These are phyloP conservation scores for Corinectria fuckeliana DNA, from an alignment of 2,329 filamentous ascomycete species.

Conservation along the genomic window DNA sequence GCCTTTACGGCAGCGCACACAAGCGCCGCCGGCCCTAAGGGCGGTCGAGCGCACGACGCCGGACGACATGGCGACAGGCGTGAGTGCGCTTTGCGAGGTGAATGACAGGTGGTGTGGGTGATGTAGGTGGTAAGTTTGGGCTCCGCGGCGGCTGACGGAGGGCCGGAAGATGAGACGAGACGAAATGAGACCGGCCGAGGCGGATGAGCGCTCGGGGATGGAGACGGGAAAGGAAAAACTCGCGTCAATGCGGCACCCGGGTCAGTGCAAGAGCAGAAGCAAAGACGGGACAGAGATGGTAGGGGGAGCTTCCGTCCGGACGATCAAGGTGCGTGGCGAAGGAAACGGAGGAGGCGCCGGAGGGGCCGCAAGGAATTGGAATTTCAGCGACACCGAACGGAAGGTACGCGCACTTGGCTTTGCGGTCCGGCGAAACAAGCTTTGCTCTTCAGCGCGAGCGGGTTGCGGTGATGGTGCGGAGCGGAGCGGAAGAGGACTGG, in stretches of 20 bases:
- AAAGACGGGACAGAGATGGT: constrained; percentile 18
- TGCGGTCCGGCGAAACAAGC: constrained; percentile 26
- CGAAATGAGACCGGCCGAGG: constrained; percentile 18
- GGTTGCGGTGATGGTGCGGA: background rate
- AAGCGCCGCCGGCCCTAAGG: constrained; percentile 66
- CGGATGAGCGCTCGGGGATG: constrained; percentile 15
- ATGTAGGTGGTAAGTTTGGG: constrained; percentile 14
- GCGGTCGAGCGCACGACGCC: constrained; percentile 62
- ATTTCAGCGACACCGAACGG: constrained; percentile 30
- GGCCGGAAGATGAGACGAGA: constrained; percentile 11
- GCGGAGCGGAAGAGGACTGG: background rate
- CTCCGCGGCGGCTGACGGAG: constrained; percentile 3
- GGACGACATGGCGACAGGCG: constrained; percentile 49
- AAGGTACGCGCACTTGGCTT: constrained; percentile 27
- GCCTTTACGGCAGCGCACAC: constrained; percentile 68
- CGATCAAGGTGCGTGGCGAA: background rate
- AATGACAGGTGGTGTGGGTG: background rate
- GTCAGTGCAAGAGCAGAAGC: background rate
- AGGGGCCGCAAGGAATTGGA: constrained; percentile 26
- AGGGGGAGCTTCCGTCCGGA: constrained; percentile 27
- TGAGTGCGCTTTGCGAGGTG: background rate
- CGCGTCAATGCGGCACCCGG: constrained; percentile 2
- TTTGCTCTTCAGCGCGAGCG: background rate
- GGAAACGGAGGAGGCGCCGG: constrained; percentile 31
- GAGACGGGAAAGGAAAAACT: background rate